Base-by-base conservation (phyloP, 2,329 filamentous ascomycete genomes). In the Xylaria sp. region DNA sequence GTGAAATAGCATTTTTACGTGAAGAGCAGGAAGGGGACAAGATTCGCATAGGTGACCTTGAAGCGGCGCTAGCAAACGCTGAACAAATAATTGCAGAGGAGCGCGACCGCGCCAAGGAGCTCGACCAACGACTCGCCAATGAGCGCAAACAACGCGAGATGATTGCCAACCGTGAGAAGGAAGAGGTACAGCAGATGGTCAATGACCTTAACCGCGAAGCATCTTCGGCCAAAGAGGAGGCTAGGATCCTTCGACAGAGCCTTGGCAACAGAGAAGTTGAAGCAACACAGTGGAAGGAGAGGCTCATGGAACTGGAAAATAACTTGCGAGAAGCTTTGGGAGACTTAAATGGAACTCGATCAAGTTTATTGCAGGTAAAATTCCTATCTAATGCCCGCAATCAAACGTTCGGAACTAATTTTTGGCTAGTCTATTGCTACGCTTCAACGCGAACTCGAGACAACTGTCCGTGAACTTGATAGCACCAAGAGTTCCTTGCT, bases 11-110 rank as follows among this genome's bases (percentile, higher is more conserved):
- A 0, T 99, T 99, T 86, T 81, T 99, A 60, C 91, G 96, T 1
- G 96, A 99, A 78, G 96, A 99, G 83, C 96, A 99, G 80, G 96
- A 99, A 81, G 89, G 89, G 20, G 96, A 99, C 84, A 99, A 99
- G 86, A 97, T 99, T 79, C 94, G 94, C 81, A 98, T 99, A 76
- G 94, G 95, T 46, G 94, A 98, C 77, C 85, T 98, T 8, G 94
- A 98, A 78, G 92, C 93, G 9, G 90, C 91, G 15, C 83, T 98
- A 46, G 92, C 93, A 75, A 91, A 89, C 66, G 88, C 90, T n/a
- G 92, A 97, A 78, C 89, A 94, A 76, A 89, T 85, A 58, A 83
- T 97, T n/a, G 89, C 92, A 66, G 94, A 96, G 61, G 94, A 97
- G 80, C 92, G 91, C 80, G 94, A 98, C 69, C 90, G 89, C 56